These are phyloP conservation scores for Stromatinia cepivora DNA, from an alignment of 2,329 filamentous ascomycete species.

Conservation along the genomic window DNA sequence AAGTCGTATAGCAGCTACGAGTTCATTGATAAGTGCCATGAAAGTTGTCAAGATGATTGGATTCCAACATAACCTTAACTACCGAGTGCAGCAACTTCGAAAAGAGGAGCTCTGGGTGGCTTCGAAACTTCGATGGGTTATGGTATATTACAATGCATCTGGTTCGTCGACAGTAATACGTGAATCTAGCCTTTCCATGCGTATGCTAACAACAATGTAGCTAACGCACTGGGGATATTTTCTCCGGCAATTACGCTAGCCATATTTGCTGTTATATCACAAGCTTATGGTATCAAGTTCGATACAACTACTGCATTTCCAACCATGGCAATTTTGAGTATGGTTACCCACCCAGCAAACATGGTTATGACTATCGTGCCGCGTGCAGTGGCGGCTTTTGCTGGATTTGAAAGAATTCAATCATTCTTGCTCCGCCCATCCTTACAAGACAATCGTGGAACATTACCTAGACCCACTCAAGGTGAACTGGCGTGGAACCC, in stretches of 20 bases:
- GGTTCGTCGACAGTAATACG: slow-evolving; percentile 36
- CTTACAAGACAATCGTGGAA: slow-evolving; percentile 21
- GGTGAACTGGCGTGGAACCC: too few relatives aligned
- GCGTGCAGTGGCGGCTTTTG: slow-evolving; percentile 26
- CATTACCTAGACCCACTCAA: slow-evolving; percentile 5
- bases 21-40: slow-evolving; percentile 42
- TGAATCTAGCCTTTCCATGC: slow-evolving; percentile 25
- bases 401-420: slow-evolving; percentile 36
- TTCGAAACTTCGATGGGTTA: slow-evolving; percentile 44
- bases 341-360: slow-evolving; percentile 34
- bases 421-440: slow-evolving; percentile 36
- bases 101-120: slow-evolving; percentile 40
- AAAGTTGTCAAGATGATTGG: slow-evolving; percentile 47
- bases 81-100: slow-evolving; percentile 21
- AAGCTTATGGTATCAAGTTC: slow-evolving; percentile 1
- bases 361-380: slow-evolving; percentile 34
- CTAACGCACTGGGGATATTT: slow-evolving; percentile 34
- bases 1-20: slow-evolving; percentile 43
- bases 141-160: slow-evolving; percentile 45
- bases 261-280: slow-evolving; percentile 27
- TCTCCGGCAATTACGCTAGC: slow-evolving; percentile 32
- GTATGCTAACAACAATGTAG: slow-evolving; percentile 22
- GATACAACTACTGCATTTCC: slow-evolving; percentile 31
- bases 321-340: slow-evolving; percentile 28
- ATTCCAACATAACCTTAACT: slow-evolving; percentile 15